A percentile compares a stretch with the other conserved stretches of the same genome.
Conservation (phyloP, 495 filamentous ascomycete genomes). For the Penicillium soppii region DNA sequence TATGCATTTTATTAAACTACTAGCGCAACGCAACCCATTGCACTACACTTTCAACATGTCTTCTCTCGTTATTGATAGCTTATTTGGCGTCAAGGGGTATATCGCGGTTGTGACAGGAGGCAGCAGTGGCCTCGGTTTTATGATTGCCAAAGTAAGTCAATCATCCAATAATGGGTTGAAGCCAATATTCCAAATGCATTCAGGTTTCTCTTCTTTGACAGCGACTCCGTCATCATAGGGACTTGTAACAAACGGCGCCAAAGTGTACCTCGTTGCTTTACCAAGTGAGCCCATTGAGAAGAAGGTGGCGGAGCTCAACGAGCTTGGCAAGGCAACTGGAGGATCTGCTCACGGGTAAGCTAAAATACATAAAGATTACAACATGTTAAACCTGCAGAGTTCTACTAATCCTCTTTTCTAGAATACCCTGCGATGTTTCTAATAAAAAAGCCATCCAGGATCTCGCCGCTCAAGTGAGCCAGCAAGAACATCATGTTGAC, state of each 20-base stretch:
- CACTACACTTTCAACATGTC: slow-evolving; percentile 3
- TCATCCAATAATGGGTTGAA: not conserved
- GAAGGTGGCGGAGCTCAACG: slow-evolving; percentile 30
- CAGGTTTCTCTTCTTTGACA: not conserved
- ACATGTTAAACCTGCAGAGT: not conserved
- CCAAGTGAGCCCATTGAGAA: slow-evolving; percentile 34
- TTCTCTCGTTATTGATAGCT: slow-evolving; percentile 2
- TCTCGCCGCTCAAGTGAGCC: slow-evolving; percentile 20
- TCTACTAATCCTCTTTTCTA: slow-evolving; percentile 4
- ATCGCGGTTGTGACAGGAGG: slow-evolving; percentile 46
- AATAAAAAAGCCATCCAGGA: slow-evolving; percentile 35
- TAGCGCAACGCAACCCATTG: not conserved
- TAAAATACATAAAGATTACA: not conserved
- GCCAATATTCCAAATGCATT: not conserved
- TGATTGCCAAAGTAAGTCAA: slow-evolving; percentile 37
- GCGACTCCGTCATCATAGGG: slow-evolving; percentile 18
- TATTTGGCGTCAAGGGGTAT: slow-evolving; percentile 32
- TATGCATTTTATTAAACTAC: not conserved
- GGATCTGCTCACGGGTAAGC: slow-evolving; percentile 36
- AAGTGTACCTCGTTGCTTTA: slow-evolving; percentile 39
- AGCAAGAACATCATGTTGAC: slow-evolving; percentile 31
- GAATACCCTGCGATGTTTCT: slow-evolving; percentile 37
- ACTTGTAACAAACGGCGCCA: slow-evolving; percentile 42
- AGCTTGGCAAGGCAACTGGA: slow-evolving; percentile 25
- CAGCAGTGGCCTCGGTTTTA: slow-evolving; percentile 44